A percentile compares a stretch with the other conserved stretches of the same genome.
Evolutionary conservation across 305 asterid species (phyloP).

Genomic region (Fraxinus velutina): DNA sequence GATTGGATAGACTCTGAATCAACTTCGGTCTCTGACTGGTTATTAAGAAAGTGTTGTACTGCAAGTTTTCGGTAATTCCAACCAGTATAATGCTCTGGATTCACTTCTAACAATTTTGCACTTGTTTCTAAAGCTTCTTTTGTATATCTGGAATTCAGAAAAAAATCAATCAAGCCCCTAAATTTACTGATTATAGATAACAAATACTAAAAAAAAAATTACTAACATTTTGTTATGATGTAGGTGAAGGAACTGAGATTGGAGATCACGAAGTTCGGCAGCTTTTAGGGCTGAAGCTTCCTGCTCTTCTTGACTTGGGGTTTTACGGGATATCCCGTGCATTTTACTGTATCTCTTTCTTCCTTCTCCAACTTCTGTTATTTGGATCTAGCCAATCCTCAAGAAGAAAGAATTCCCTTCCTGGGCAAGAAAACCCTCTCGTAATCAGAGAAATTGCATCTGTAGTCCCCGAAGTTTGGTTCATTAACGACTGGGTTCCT

Average conservation of each 20-base stretch:
- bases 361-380: neutral
- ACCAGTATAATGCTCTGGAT: slow-evolving; percentile 84
- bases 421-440: neutral
- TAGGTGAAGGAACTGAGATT: slow-evolving; percentile 65
- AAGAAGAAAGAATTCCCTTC: neutral
- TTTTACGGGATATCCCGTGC: slow-evolving; percentile 81
- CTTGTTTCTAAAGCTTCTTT: slow-evolving; percentile 72
- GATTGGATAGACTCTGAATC: slow-evolving; percentile 42
- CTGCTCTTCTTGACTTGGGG: slow-evolving; percentile 55
- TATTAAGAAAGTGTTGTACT: slow-evolving; percentile 47
- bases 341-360: slow-evolving; percentile 29
- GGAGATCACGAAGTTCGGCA: slow-evolving; percentile 64
- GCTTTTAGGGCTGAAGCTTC: slow-evolving; percentile 60
- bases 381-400: neutral
- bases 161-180: slow-evolving; percentile 1
- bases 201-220: neutral
- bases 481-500: neutral
- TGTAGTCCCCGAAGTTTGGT: neutral
- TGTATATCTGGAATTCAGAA: slow-evolving; percentile 53
- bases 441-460: neutral
- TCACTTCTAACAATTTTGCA: slow-evolving; percentile 58
- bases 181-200: neutral
- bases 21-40: slow-evolving; percentile 30
- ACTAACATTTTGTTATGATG: slow-evolving; percentile 63
- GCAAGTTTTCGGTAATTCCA: slow-evolving; percentile 93